Percentiles rank a stretch among this genome's conserved stretches.
Evolutionary conservation across 2,329 filamentous ascomycete species (phyloP).

Genomic region (Sphaceloma murrayae): DNA sequence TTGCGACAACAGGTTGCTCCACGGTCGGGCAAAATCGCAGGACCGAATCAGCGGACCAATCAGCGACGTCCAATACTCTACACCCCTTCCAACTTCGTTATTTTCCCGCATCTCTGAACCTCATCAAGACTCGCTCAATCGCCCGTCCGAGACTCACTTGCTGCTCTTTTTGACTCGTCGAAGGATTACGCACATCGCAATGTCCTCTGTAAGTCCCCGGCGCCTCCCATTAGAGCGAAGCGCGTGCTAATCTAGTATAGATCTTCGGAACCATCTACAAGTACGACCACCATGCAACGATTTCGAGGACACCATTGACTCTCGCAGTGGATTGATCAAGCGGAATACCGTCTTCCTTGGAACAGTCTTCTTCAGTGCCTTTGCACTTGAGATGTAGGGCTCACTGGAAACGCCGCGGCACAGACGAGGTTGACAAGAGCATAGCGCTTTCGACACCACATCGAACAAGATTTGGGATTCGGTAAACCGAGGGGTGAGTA

Average conservation of each 20-base stretch:
- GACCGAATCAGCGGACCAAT: conserved; percentile 9
- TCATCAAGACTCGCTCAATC: too few species aligned
- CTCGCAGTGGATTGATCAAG: conserved; percentile 68
- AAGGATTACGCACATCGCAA: too few species aligned
- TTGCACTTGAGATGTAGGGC: conserved; percentile 86
- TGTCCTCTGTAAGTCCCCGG: conserved; percentile 52
- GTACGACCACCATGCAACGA: conserved; percentile 29
- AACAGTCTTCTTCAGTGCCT: conserved; percentile 76
- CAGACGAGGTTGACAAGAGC: neutral
- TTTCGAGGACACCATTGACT: too few species aligned
- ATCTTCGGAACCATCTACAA: conserved; percentile 46
- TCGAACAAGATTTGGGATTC: conserved; percentile 85
- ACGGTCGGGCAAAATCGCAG: too few species aligned
- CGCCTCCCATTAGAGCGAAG: too few species aligned
- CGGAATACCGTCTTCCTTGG: conserved; percentile 82
- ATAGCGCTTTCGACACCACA: conserved; percentile 69
- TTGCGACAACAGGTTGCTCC: too few species aligned
- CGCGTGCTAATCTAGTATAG: conserved; percentile 28
- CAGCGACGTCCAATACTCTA: conserved; percentile 6
- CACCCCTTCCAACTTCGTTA: conserved; percentile 24
- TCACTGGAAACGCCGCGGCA: neutral
- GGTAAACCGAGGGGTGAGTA: conserved; percentile 82
- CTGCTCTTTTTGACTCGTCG: too few species aligned
- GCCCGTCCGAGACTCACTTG: too few species aligned
- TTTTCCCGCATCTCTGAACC: conserved; percentile 4